phyloP scores from a whole-genome alignment of 352 stramenopile species.

The Globisporangium mamillatum region DNA sequence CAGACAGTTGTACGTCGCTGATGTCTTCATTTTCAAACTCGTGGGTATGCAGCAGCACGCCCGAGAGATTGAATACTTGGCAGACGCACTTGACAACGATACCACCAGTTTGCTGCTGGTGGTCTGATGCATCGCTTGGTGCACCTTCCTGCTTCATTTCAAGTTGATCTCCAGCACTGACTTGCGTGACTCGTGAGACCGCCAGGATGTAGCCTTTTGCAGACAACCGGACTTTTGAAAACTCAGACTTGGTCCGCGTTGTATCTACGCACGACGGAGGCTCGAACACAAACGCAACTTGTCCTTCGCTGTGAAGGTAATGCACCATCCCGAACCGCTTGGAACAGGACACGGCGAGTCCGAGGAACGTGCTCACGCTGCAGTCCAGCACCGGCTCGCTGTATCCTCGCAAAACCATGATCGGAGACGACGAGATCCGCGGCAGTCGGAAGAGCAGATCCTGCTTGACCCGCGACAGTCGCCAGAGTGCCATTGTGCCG shows the following conservation, averaged over 20 bases:
- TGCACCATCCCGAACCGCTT: constrained; percentile 49
- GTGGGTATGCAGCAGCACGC: constrained; percentile 48
- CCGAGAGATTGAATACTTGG: constrained; percentile 69
- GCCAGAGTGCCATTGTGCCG: constrained; percentile 65
- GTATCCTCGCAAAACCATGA: constrained; percentile 68
- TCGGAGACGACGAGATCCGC: constrained; percentile 58
- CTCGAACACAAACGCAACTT: constrained; percentile 67
- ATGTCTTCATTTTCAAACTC: constrained; percentile 47
- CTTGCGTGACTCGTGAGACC: constrained; percentile 26
- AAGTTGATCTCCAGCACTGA: not conserved
- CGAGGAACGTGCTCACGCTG: constrained; percentile 58
- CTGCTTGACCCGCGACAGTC: constrained; percentile 66
- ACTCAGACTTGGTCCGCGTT: constrained; percentile 19
- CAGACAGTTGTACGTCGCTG: constrained; percentile 48
- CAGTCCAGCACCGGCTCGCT: constrained; percentile 50
- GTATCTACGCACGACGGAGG: constrained; percentile 14
- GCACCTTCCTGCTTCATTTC: not conserved
- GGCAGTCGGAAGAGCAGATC: constrained; percentile 73
- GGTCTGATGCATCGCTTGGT: not conserved
- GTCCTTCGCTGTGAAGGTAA: constrained; percentile 68
- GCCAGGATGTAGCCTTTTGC: constrained; percentile 63
- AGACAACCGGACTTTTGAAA: constrained; percentile 50
- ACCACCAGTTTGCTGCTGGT: not conserved
- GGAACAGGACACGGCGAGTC: constrained; percentile 67
- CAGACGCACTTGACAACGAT: constrained; percentile 33